Base-by-base conservation (phyloP, 441 rosid species). In the Corymbia citriodora region DNA sequence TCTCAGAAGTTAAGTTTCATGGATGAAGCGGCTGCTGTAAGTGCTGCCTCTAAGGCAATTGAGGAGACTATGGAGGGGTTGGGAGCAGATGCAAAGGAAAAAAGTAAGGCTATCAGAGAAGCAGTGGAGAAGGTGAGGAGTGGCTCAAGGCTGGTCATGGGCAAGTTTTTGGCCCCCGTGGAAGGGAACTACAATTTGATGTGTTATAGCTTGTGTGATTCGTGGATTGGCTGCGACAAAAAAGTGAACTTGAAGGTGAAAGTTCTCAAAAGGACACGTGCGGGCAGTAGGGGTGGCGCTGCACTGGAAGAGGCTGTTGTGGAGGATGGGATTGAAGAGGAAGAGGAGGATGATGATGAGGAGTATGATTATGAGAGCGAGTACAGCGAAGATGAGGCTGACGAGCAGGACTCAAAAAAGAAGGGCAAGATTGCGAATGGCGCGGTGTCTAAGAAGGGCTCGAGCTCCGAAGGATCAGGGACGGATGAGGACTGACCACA, bases 1-100 rank as follows among this genome's bases (percentile, higher is more conserved):
- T 98, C 96, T 89, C 98, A 98, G 90, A 98, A 97, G 95, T 97
- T 97, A n/a, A 97, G 95, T 92, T 98, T 97, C 95, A 93, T 98
- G 98, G 99, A 98, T 65, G 99, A 98, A 94, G 94, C 96, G 55
- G 96, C 96, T 23, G 98, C 99, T 82, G 88, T 95, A 88, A 90
- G 96, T 12, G 95, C 96, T 49, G 99, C 99, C 88, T 97, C 99
- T 2, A 98, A 97, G 94, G 94, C 98, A 59, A 97, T 97, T 87
- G 96, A 97, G 93, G 99, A 98, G 89, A 89, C 96, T 31, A 98
- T 94, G 99, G 99, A 98, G 93, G 98, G 99, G 36, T 96, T 96
- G 9, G 99, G 99, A 88, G 97, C 95, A 48, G 95, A 93, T 55
- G 96, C 91, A 86, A 96, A 92, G 96, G 99, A 98, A 92, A 97